A percentile compares a stretch with the other conserved stretches of the same genome.
Evolutionary conservation across 805 yeast genomes (phyloP).

Genomic region (Wickerhamomyces subpelliculosus): DNA sequence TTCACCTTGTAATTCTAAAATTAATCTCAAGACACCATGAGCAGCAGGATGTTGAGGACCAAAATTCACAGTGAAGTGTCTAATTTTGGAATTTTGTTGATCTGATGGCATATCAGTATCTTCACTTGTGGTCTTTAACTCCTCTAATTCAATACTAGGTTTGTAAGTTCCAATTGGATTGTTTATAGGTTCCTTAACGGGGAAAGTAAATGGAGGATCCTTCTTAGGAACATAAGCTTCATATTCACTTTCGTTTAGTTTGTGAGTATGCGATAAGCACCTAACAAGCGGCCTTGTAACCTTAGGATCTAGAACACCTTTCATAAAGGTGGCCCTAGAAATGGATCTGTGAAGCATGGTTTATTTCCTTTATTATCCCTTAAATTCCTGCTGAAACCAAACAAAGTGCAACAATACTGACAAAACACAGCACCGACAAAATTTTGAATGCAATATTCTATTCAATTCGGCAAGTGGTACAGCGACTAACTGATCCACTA

Average conservation of each 20-base stretch:
- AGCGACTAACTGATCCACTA: too few relatives aligned
- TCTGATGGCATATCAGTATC: conserved; percentile 15
- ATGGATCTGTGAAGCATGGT: too few relatives aligned
- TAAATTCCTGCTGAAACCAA: too few relatives aligned
- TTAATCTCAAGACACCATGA: conserved; percentile 84
- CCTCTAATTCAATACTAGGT: conserved; percentile 22
- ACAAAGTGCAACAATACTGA: too few relatives aligned
- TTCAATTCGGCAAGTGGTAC: too few relatives aligned
- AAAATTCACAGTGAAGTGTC: conserved; percentile 85
- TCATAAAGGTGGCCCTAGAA: too few relatives aligned
- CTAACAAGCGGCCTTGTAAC: not conserved
- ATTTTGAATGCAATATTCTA: too few relatives aligned
- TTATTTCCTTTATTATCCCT: too few relatives aligned
- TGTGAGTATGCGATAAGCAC: not conserved
- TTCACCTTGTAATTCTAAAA: conserved; percentile 82
- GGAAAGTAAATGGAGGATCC: conserved; percentile 7
- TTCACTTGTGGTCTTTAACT: conserved; percentile 31
- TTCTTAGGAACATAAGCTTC: conserved; percentile 17
- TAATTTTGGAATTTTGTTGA: conserved; percentile 38
- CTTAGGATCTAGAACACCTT: too few relatives aligned
- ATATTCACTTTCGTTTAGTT: conserved; percentile 9
- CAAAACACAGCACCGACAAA: too few relatives aligned
- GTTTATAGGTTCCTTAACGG: conserved; percentile 21
- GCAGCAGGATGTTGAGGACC: conserved; percentile 97
- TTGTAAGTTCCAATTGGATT: conserved; percentile 34